Base-by-base conservation (phyloP, 2,329 filamentous ascomycete genomes). In the Sordariomycetes sp. region DNA sequence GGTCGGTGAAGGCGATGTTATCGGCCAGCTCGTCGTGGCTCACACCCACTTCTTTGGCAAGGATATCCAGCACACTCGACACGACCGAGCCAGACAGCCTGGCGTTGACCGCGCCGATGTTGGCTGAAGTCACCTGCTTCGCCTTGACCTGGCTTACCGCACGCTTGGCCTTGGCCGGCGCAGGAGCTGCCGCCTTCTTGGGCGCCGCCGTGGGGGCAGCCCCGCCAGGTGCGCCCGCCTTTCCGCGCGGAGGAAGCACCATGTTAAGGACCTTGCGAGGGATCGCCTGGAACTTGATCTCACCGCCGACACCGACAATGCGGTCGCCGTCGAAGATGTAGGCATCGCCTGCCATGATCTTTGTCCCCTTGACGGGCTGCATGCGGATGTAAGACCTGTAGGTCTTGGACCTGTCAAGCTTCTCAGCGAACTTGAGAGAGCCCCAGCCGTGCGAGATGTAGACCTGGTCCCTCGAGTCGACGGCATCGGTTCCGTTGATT, bases 211-310 rank as follows among this genome's bases (percentile, higher is more conserved):
- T 64, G 35, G 71, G 64, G 56, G 70, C 62, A 25, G 73, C 65
- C 12, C 22, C 22, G 6, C 70, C 64, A 25, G 69, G 62, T 50
- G 73, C 65, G 35, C 70, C 67, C 50, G 69, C 71, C 61, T 76
- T 76, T 53, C 80, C 80, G 32, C 77, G 74, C 1, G 84, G 84
- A 58, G 86, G 85, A 61, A 89, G 72, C 68, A 89, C 79, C 64
- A 83, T 79, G 73, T 87, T 86, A 60, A 88, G 75, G 25, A 85
- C 76, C 64, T 81, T 80, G 64, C 86, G 83, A 40, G 85, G 84
- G 58, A 87, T 85, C 63, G 81, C 77, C 67, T 83, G 80, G 74
- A 88, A 88, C 70, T 83, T 84, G 63, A 88, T 76, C 55, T 85
- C 82, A 56, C 76, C 72, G 37, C 70, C 67, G 10, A 79, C 66